Conservation (phyloP, 2,329 filamentous ascomycete genomes). For the Aureobasidium namibiae region DNA sequence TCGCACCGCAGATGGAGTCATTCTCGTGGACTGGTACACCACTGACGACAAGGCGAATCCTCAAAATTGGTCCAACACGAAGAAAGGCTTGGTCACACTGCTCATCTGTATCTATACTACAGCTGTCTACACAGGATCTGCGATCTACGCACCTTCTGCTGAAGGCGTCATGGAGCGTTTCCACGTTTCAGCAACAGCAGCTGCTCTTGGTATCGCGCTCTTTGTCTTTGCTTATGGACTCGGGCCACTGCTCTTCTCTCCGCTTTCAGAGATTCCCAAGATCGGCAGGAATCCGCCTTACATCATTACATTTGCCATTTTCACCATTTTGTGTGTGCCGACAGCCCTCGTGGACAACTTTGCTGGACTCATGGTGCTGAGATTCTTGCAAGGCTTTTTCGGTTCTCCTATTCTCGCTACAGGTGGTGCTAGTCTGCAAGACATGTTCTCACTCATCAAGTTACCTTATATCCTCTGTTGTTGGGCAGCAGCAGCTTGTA, state of each 20-base stretch:
- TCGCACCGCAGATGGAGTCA: conserved; percentile 41
- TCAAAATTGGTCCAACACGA: conserved; percentile 44
- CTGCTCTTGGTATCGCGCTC: conserved; percentile 51
- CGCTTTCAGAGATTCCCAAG: conserved; percentile 57
- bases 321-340: conserved; percentile 58
- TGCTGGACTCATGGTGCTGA: conserved; percentile 47
- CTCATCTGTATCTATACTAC: conserved; percentile 32
- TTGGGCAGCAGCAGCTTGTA: conserved; percentile 47
- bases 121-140: conserved; percentile 30
- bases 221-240: conserved; percentile 50
- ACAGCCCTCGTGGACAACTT: conserved; percentile 57
- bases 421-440: conserved; percentile 47
- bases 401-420: conserved; percentile 58
- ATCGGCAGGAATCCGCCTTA: conserved; percentile 63
- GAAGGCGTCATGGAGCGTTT: conserved; percentile 46
- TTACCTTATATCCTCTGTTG: conserved; percentile 51
- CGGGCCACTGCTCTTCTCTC: conserved; percentile 59
- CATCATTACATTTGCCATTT: conserved; percentile 58
- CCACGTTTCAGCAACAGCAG: conserved; percentile 42
- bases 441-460: conserved; percentile 47
- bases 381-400: conserved; percentile 60
- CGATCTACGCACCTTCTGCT: conserved; percentile 41
- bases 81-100: conserved; percentile 34
- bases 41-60: conserved; percentile 50
- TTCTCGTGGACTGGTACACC: conserved; percentile 46